Evolutionary conservation across 257 asterid species (phyloP), one percentile per base, ranked within the genome.

Genomic region (Solanum tarapatanum): DNA sequence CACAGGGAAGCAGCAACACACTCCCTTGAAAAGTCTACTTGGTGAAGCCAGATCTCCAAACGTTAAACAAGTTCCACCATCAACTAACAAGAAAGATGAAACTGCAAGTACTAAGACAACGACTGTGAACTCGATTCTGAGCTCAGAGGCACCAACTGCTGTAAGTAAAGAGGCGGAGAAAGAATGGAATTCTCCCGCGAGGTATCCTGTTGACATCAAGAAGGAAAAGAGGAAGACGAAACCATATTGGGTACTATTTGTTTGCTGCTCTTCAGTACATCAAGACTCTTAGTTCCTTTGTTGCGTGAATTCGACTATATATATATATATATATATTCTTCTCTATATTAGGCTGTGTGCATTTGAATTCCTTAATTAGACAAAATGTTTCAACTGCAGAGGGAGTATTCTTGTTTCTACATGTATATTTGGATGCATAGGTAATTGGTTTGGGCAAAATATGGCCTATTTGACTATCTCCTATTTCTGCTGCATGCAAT

Each of bases 131-230:
- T 74, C 91, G 3, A 91, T 90, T 89, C 51, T 77, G 39, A 90
- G 87, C 36, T 75, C 91, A 5, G 93, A 90, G 86, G 88, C 90
- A 60, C 90, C 90, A 51, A 87, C 64, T 36, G 55, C 88, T 26
- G 87, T 88, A 17, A 88, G 88, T 87, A 94, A 91, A 88, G 95
- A 93, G 68, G 88, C 76, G 30, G 97, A 93, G 70, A 91, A 88
- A 91, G 98, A 94, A 90, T 95, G 98, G 99, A 92, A 95, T 87
- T 96, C 98, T 35, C 99, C 98, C 0, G 99, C 98, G 8, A 93
- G 94, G 91, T 93, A 95, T 88, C 99, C 98, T 7, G 89, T 89
- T 70, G 94, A 90, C 93, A 92, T 90, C n/a, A 96, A 96, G 95
- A 95, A 96, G 86, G 98, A 96, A 91, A 96, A 92, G 92, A 94